Percentiles rank a stretch among this genome's conserved stretches.
phyloP scores from a whole-genome alignment of 192 early-diverging fungal species.

The Glomus cerebriforme region DNA sequence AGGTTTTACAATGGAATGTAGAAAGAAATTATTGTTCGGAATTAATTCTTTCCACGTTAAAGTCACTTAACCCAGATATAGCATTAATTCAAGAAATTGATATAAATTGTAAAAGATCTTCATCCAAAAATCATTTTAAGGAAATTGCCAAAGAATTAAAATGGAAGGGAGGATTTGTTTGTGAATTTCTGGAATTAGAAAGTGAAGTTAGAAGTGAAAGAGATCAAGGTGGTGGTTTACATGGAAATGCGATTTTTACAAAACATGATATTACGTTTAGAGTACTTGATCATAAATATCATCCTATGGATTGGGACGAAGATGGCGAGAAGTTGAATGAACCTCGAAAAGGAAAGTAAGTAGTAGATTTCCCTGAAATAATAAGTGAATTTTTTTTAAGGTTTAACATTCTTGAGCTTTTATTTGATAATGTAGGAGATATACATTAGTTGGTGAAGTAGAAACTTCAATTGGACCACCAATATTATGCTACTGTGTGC shows the following conservation, averaged over 20 bases:
- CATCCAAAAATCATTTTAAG: slow-evolving; percentile 58
- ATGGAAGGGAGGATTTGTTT: slow-evolving; percentile 67
- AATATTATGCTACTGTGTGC: slow-evolving; percentile 70
- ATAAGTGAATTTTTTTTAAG: background rate
- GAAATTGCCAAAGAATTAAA: slow-evolving; percentile 60
- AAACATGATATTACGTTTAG: slow-evolving; percentile 63
- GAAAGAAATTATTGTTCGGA: slow-evolving; percentile 77
- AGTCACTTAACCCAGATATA: slow-evolving; percentile 68
- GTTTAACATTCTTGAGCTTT: background rate
- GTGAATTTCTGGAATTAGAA: slow-evolving; percentile 75
- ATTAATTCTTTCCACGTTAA: slow-evolving; percentile 55
- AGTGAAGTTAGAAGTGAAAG: slow-evolving; percentile 53
- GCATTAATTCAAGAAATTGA: slow-evolving; percentile 78
- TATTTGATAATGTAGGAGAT: slow-evolving; percentile 46
- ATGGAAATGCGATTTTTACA: slow-evolving; percentile 77
- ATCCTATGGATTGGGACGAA: slow-evolving; percentile 70
- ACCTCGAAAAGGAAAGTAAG: slow-evolving; percentile 64
- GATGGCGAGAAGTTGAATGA: slow-evolving; percentile 63
- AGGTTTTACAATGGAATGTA: slow-evolving; percentile 80
- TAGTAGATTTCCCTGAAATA: too few species aligned
- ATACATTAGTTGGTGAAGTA: slow-evolving; percentile 63
- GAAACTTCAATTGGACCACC: slow-evolving; percentile 48
- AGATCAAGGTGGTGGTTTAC: slow-evolving; percentile 77
- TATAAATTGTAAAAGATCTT: slow-evolving; percentile 71
- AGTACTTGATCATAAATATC: slow-evolving; percentile 65